Evolutionary conservation across 129 eudicot species (phyloP).

Genomic region (Deinandra increscens): DNA sequence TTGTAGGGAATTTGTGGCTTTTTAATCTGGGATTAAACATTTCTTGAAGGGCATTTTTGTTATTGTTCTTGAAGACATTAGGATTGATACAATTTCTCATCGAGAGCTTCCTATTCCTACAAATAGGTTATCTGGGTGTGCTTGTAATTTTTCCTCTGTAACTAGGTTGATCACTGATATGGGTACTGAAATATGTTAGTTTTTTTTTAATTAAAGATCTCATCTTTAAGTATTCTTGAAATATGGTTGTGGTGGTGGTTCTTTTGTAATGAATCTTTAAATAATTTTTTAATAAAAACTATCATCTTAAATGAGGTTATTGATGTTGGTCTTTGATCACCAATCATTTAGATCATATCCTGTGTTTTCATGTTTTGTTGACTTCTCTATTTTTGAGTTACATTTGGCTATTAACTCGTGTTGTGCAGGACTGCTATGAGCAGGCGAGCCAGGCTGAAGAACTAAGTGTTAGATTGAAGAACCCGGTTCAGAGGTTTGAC

Average conservation of each 20-base stretch:
- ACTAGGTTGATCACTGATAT: neutral
- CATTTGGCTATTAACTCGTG: neutral
- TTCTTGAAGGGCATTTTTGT: no score
- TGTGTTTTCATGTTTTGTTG: slow-evolving; percentile 19
- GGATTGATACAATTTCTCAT: no score
- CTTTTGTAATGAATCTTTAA: slow-evolving; percentile 6
- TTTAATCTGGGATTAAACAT: no score
- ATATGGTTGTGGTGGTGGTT: slow-evolving; percentile 10
- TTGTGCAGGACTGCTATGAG: no score
- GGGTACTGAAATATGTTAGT: slow-evolving; percentile 13
- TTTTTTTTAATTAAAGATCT: neutral
- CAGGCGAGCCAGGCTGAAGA: no score
- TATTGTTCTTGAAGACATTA: no score
- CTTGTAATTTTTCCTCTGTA: no score
- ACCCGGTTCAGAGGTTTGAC: no score
- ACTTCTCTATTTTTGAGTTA: slow-evolving; percentile 3
- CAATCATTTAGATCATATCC: neutral
- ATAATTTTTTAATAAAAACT: slow-evolving; percentile 10
- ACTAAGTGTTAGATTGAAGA: no score
- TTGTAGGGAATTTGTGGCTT: no score
- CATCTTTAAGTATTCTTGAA: slow-evolving; percentile 18
- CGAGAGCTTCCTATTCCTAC: no score
- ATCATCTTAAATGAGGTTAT: slow-evolving; percentile 17
- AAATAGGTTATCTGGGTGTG: no score
- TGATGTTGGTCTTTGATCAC: slow-evolving; percentile 28